These are phyloP conservation scores for Podospora appendiculata DNA, from an alignment of 495 filamentous ascomycete species.

Conservation along the genomic window DNA sequence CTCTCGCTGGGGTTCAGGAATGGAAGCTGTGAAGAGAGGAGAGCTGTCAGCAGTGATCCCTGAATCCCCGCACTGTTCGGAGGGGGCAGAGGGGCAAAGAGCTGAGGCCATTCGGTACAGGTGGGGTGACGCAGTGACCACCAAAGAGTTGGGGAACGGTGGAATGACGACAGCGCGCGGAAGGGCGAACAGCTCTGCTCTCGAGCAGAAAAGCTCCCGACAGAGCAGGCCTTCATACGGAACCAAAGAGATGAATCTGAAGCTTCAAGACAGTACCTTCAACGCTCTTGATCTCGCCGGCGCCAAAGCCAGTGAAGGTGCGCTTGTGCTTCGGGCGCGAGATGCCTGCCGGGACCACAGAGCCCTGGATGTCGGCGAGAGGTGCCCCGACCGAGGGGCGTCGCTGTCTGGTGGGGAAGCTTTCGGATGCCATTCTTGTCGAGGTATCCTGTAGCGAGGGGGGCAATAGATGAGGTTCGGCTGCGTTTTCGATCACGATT, in stretches of 20 bases:
- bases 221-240: too few relatives aligned
- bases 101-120: not conserved
- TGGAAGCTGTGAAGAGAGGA: slow-evolving; percentile 40
- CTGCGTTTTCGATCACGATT: not conserved
- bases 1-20: slow-evolving; percentile 82
- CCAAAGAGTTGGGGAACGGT: not conserved
- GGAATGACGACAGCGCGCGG: not conserved
- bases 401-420: slow-evolving; percentile 39
- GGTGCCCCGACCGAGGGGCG: slow-evolving; percentile 74
- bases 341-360: slow-evolving; percentile 61
- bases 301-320: slow-evolving; percentile 85
- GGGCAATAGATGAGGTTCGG: not conserved
- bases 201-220: not conserved
- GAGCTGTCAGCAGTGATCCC: slow-evolving; percentile 10
- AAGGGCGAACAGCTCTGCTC: not conserved
- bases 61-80: slow-evolving; percentile 5
- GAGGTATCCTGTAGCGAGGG: not conserved
- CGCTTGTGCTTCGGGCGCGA: slow-evolving; percentile 91
- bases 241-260: not conserved
- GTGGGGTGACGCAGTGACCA: not conserved
- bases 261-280: slow-evolving; percentile 48
- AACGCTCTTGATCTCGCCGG: slow-evolving; percentile 83
- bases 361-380: slow-evolving; percentile 72
- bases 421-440: slow-evolving; percentile 27
- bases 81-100: slow-evolving; percentile 6